Conservation (phyloP, 345 rosid species). For the Aethionema arabicum region DNA sequence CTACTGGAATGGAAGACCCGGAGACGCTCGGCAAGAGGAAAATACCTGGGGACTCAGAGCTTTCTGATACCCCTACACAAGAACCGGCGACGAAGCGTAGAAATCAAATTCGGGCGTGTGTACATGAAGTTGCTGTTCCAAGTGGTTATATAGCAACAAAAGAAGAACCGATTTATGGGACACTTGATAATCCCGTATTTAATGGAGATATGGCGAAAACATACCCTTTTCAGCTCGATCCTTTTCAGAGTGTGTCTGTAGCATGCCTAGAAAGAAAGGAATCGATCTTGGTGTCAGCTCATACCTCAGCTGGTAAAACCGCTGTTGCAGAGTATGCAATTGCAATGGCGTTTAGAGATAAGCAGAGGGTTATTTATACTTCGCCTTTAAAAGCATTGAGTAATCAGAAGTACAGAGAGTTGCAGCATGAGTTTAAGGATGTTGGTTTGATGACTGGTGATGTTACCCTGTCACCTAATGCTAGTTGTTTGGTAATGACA, state of each 20-base stretch:
- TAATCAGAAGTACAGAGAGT: constrained; percentile 94
- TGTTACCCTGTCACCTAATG: constrained; percentile 92
- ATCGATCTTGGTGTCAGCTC: constrained; percentile 94
- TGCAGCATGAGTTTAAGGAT: constrained; percentile 87
- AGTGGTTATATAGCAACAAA: constrained; percentile 52
- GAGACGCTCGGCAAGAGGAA: constrained; percentile 54
- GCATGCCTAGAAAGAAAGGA: constrained; percentile 92
- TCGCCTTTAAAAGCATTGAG: constrained; percentile 98
- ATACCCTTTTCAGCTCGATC: constrained; percentile 75
- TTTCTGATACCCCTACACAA: constrained; percentile 35
- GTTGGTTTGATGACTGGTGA: constrained; percentile 99
- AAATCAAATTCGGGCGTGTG: constrained; percentile 60
- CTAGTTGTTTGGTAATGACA: constrained; percentile 95
- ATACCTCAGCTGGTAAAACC: constrained; percentile 97
- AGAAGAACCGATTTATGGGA: constrained; percentile 61
- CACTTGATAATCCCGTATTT: constrained; percentile 69
- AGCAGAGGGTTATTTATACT: constrained; percentile 91
- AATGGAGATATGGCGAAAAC: constrained; percentile 82
- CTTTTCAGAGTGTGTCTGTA: constrained; percentile 82
- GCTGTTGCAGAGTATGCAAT: constrained; percentile 99
- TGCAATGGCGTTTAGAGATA: constrained; percentile 95
- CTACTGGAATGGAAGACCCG: constrained; percentile 40
- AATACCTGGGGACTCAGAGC: constrained; percentile 38
- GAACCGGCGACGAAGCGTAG: constrained; percentile 54
- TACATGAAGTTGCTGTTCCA: constrained; percentile 95